Evolutionary conservation across 352 stramenopile species (phyloP).

Genomic region (Phytophthora rubi): DNA sequence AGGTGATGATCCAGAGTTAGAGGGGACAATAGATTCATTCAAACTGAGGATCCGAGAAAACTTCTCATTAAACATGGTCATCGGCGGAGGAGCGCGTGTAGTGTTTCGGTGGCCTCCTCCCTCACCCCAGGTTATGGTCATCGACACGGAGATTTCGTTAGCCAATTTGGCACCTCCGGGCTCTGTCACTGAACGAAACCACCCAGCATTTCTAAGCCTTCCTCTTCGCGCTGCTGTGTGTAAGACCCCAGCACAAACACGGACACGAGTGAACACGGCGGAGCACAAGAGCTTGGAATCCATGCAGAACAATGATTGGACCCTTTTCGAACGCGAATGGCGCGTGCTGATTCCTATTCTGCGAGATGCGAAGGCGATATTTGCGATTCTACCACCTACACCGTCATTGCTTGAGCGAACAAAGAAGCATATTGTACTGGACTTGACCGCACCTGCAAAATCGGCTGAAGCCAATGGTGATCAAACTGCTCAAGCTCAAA

Average conservation of each 20-base stretch:
- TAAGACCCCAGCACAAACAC: conserved; percentile 26
- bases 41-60: conserved; percentile 22
- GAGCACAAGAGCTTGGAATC: conserved; percentile 2
- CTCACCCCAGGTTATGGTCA: conserved; percentile 5
- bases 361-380: conserved; percentile 11
- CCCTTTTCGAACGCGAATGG: conserved; percentile 21
- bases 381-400: conserved; percentile 5
- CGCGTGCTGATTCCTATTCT: conserved; percentile 25
- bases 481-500: too few relatives aligned
- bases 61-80: conserved; percentile 22
- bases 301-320: background rate
- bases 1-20: background rate
- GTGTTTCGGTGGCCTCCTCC: conserved; percentile 29
- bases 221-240: conserved; percentile 10
- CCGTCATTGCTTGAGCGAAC: conserved; percentile 29
- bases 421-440: conserved; percentile 20
- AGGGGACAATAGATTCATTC: conserved; percentile 21
- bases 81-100: conserved; percentile 11
- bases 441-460: conserved; percentile 3
- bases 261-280: conserved; percentile 34
- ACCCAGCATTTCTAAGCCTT: conserved; percentile 17
- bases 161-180: background rate
- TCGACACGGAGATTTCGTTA: conserved; percentile 12
- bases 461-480: too few relatives aligned
- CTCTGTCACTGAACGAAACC: background rate